Evolutionary conservation across 148 eudicot genomes (phyloP), one percentile per base, ranked within the genome.

Genomic region (Chenopodium formosanum): DNA sequence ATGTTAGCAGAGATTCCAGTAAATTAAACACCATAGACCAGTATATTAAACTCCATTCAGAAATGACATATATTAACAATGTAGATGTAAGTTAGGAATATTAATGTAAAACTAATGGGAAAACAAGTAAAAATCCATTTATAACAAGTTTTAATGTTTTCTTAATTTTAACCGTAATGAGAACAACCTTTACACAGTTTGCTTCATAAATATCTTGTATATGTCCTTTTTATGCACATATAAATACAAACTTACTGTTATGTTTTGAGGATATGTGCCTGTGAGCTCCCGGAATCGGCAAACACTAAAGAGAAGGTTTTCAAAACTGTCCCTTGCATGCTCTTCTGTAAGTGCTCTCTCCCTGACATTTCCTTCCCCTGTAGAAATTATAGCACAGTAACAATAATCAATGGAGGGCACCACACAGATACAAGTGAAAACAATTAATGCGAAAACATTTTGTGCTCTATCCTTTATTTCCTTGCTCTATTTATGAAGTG

Each of bases 251-350:
- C 94, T 89, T 92, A 93, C 99, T 4, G 99, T 95, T 86, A 95
- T 89, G 84, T 95, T 95, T 70, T 76, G 88, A 82, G 99, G 99
- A 86, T 93, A 95, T 77, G 89, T 70, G 79, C 99, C 99, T 1
- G 99, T 95, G 73, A 94, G 92, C 86, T 95, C 97, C 81, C 99
- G 86, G 86, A 95, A 95, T 74, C 97, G 94, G 76, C 99, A 95
- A 14, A 95, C 89, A 74, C 97, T 95, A 67, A 95, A 95, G 82
- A 95, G 95, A 80, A 95, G 96, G 81, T 95, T 95, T 89, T 95
- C 99, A 79, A 86, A 93, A 86, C 99, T 95, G 84, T 95, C 97
- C 89, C 99, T 87, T 52, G 99, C 99, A 84, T 95, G 97, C 81
- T 95, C 99, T 88, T 95, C 99, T 5, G 99, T 95, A 34, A 95